phyloP scores from a whole-genome alignment of 2,329 filamentous ascomycete species.

The Diaporthe vexans region DNA sequence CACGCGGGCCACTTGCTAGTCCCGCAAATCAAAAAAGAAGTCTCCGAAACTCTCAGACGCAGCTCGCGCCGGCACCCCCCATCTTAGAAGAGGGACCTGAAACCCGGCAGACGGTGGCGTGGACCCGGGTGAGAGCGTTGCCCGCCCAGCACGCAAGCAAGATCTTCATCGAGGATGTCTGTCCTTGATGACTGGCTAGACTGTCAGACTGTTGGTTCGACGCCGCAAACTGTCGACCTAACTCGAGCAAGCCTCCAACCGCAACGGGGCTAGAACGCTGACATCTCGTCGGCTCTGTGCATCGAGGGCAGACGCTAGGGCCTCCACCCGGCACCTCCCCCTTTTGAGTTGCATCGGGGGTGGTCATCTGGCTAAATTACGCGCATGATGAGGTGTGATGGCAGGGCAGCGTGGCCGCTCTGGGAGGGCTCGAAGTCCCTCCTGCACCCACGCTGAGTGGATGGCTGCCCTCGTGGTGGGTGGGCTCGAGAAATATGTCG shows the following conservation, averaged over 20 bases:
- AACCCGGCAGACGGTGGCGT: constrained; percentile 32
- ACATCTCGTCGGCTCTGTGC: constrained; percentile 24
- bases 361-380: constrained; percentile 34
- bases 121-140: constrained; percentile 1
- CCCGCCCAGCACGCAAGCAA: constrained; percentile 12
- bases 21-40: constrained; percentile 33
- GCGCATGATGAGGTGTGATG: constrained; percentile 32
- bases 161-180: constrained; percentile 9
- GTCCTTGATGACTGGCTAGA: not conserved
- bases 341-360: constrained; percentile 24
- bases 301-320: constrained; percentile 22
- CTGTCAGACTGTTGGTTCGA: not conserved
- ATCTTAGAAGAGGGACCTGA: constrained; percentile 15
- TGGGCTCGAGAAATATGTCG: constrained; percentile 21
- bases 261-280: constrained; percentile 26
- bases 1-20: constrained; percentile 27
- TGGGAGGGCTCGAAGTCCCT: not conserved
- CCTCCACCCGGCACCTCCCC: constrained; percentile 20
- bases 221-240: constrained; percentile 12
- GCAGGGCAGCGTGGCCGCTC: constrained; percentile 21
- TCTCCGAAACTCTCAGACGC: constrained; percentile 30
- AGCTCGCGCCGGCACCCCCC: constrained; percentile 11
- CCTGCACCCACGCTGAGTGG: constrained; percentile 6
- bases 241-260: constrained; percentile 6
- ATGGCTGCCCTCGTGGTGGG: constrained; percentile 10